Evolutionary conservation across 2,329 filamentous ascomycete species (phyloP), one percentile per base, ranked within the genome.

Genomic region (Alternaria longipes): DNA sequence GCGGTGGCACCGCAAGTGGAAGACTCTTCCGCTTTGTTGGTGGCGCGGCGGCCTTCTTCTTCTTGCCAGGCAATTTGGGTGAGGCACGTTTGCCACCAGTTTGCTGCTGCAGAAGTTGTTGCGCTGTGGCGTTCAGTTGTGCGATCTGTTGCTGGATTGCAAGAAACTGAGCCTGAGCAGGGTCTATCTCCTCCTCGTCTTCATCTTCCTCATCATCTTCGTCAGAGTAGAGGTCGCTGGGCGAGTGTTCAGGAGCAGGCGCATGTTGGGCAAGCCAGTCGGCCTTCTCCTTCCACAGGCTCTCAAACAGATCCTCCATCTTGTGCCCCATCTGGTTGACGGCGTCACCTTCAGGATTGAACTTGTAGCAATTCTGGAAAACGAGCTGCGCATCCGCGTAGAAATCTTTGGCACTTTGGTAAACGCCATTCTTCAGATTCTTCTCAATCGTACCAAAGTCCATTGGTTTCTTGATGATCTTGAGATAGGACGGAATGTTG

Each of bases 381-480:
- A 98, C 94, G 58, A 93, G 86, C 50, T 89, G 86, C 56, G 97
- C 87, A 72, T 97, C 94, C 60, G 86, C 86, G 73, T 97, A 91
- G 70, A 98, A 93, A 46, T 97, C 94, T 77, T 93, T 93, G 1
- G 92, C 85, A 58, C 86, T 92, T 67, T 88, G 86, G 74, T 98
- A 98, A 57, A 93, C 87, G 26, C 93, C 93, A 12, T 84, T 84
- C 68, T 90, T 88, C 41, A 97, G 84, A 79, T 96, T 96, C 42
- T 85, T 84, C 36, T 87, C 84, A 74, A 97, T 91, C n/a, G 92
- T 97, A 16, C 86, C 84, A 51, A 97, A 84, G 77, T 99, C 94
- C 94, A 98, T 99, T 0, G 95, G 95, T 76, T 94, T 93, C 84
- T 97, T 98, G 81, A 99, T 93, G 63, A 98, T 84, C 72, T 91